phyloP scores from a whole-genome alignment of 2,329 filamentous ascomycete species.

The Aureobasidium sp. region DNA sequence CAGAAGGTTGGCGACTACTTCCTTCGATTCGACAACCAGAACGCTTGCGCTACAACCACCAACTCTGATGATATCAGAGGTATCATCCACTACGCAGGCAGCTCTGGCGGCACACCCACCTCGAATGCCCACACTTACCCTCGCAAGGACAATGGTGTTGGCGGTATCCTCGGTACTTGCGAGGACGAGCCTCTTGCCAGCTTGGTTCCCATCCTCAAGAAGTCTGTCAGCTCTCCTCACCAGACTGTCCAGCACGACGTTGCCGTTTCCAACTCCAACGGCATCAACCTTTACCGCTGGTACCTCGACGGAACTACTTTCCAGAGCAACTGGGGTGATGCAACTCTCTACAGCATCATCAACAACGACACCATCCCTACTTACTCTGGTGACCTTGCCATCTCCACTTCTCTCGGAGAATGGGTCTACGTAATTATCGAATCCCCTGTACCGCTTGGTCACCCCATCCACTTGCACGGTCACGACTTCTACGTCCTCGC shows the following conservation, averaged over 20 bases:
- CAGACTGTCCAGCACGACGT: slow-evolving; percentile 26
- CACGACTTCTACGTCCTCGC: slow-evolving; percentile 39
- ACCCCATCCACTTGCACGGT: slow-evolving; percentile 25
- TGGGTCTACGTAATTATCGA: slow-evolving; percentile 39
- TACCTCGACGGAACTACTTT: slow-evolving; percentile 32
- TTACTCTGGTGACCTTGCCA: slow-evolving; percentile 27
- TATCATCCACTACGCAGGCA: slow-evolving; percentile 29
- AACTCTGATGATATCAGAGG: slow-evolving; percentile 24
- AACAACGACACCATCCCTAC: slow-evolving; percentile 26
- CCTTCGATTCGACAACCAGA: slow-evolving; percentile 30
- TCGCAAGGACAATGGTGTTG: slow-evolving; percentile 16
- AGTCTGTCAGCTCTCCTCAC: slow-evolving; percentile 17
- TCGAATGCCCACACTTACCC: slow-evolving; percentile 26
- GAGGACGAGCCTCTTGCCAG: slow-evolving; percentile 27
- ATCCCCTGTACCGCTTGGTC: slow-evolving; percentile 25
- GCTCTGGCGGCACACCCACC: slow-evolving; percentile 19
- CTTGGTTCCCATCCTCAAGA: slow-evolving; percentile 23
- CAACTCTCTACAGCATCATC: slow-evolving; percentile 30
- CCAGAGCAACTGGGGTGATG: slow-evolving; percentile 30
- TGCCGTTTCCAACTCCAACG: slow-evolving; percentile 24
- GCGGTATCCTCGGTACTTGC: slow-evolving; percentile 17
- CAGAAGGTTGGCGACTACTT: slow-evolving; percentile 23
- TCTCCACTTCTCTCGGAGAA: slow-evolving; percentile 26
- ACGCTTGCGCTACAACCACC: slow-evolving; percentile 29
- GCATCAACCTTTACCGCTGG: slow-evolving; percentile 31